A percentile compares a stretch with the other conserved stretches of the same genome.
phyloP scores from a whole-genome alignment of 495 filamentous ascomycete species.

The Staphylotrichum longicolle region DNA sequence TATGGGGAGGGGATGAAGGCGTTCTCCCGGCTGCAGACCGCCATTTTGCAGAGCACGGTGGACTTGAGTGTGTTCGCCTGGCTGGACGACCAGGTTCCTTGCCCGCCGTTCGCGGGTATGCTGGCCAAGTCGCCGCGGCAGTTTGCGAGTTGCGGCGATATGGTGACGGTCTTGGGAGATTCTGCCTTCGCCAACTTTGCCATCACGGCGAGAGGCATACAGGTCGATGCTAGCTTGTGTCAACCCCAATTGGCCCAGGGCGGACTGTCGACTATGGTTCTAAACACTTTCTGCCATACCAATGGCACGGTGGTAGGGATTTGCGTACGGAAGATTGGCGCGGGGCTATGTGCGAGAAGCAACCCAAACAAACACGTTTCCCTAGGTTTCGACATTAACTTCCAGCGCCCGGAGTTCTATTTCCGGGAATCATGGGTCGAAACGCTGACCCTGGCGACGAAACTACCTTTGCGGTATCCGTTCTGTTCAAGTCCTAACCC shows the following conservation, averaged over 20 bases:
- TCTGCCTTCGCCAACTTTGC: conserved; percentile 6
- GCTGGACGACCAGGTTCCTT: conserved; percentile 7
- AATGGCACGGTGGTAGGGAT: background rate
- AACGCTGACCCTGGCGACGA: background rate
- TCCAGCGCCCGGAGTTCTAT: too few relatives aligned
- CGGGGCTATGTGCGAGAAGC: background rate
- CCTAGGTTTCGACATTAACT: background rate
- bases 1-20: conserved; percentile 32
- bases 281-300: background rate
- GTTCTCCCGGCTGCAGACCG: conserved; percentile 29
- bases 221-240: conserved; percentile 1
- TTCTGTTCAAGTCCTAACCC: background rate
- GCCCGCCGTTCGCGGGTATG: background rate
- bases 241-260: too few relatives aligned
- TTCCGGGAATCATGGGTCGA: background rate
- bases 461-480: background rate
- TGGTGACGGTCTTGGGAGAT: background rate
- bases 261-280: background rate
- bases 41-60: conserved; percentile 25
- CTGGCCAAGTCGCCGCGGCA: conserved; percentile 6
- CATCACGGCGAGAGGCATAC: conserved; percentile 12
- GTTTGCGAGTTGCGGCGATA: background rate
- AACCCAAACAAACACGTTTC: background rate
- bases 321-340: background rate
- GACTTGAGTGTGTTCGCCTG: conserved; percentile 38